Evolutionary conservation across 495 filamentous ascomycete species (phyloP).

Genomic region (Xylaria palmicola): DNA sequence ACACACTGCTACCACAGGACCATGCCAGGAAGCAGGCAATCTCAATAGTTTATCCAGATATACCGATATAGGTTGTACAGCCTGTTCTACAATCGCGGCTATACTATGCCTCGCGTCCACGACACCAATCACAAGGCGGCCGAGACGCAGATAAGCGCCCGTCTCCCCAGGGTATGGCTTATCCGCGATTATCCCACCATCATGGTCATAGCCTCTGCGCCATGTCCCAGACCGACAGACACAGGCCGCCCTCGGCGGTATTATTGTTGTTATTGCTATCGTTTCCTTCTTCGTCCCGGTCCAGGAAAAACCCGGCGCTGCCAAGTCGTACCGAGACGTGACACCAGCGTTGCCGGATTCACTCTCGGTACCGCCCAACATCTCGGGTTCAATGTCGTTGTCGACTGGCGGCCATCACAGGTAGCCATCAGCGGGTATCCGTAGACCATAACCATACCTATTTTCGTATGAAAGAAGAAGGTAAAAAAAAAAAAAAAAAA

Average conservation of each 20-base stretch:
- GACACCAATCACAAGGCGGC: constrained; percentile 7
- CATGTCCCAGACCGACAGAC: not conserved
- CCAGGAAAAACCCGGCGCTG: not conserved
- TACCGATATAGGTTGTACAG: constrained; percentile 16
- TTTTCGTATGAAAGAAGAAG: no score
- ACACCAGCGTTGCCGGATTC: no score
- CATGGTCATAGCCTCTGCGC: constrained; percentile 9
- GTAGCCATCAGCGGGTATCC: not conserved
- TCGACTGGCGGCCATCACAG: no score
- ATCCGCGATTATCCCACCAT: constrained; percentile 1
- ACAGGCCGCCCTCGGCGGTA: not conserved
- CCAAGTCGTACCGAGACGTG: not conserved
- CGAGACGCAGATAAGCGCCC: constrained; percentile 13
- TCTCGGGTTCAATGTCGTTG: not conserved
- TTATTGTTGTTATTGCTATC: no score
- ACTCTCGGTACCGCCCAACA: not conserved
- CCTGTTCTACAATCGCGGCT: constrained; percentile 9
- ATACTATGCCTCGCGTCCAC: constrained; percentile 5
- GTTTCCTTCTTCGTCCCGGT: not conserved
- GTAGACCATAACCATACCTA: no score
- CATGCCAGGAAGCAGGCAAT: constrained; percentile 3
- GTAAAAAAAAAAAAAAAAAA: no score
- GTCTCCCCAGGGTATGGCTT: not conserved
- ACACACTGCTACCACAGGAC: not conserved
- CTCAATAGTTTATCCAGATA: constrained; percentile 3